These are phyloP conservation scores for Clitocybe nebularis DNA, from an alignment of 1,284 basidiomycete species.

Conservation along the genomic window DNA sequence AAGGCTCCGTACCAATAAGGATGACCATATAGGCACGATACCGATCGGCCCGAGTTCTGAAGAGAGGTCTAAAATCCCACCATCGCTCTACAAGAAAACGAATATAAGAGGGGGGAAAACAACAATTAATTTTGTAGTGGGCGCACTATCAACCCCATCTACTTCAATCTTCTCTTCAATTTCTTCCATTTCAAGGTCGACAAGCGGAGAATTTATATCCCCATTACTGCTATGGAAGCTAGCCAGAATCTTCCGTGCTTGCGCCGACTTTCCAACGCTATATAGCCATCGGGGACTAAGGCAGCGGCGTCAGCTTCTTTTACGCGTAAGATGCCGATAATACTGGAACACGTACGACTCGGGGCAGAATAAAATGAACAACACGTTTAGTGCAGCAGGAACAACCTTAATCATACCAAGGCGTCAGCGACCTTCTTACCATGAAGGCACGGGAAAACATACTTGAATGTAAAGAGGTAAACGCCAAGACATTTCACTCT, in stretches of 20 bases:
- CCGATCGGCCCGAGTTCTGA: slow-evolving; percentile 40
- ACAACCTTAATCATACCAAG: slow-evolving; percentile 26
- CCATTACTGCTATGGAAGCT: slow-evolving; percentile 43
- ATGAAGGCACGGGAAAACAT: too few relatives aligned
- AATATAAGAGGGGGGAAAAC: too few relatives aligned
- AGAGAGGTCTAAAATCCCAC: slow-evolving; percentile 55
- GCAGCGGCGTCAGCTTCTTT: too few relatives aligned
- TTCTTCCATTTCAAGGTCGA: slow-evolving; percentile 49
- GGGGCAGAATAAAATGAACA: slow-evolving; percentile 43
- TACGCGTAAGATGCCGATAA: slow-evolving; percentile 11
- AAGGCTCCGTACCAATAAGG: slow-evolving; percentile 37
- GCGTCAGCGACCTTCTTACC: slow-evolving; percentile 6
- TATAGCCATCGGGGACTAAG: slow-evolving; percentile 50
- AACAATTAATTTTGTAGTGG: too few relatives aligned
- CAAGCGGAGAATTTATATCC: slow-evolving; percentile 44
- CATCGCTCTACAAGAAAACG: slow-evolving; percentile 37
- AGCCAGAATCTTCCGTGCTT: slow-evolving; percentile 40
- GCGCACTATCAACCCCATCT: slow-evolving; percentile 40
- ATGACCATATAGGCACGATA: slow-evolving; percentile 49
- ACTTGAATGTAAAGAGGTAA: slow-evolving; percentile 48
- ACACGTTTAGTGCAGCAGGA: slow-evolving; percentile 41
- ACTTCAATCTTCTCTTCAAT: slow-evolving; percentile 46
- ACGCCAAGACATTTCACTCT: slow-evolving; percentile 44
- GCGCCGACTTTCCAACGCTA: slow-evolving; percentile 35
- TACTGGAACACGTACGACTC: slow-evolving; percentile 36